Conservation (phyloP, 2,329 filamentous ascomycete species). For the Beauveria medogensis region DNA sequence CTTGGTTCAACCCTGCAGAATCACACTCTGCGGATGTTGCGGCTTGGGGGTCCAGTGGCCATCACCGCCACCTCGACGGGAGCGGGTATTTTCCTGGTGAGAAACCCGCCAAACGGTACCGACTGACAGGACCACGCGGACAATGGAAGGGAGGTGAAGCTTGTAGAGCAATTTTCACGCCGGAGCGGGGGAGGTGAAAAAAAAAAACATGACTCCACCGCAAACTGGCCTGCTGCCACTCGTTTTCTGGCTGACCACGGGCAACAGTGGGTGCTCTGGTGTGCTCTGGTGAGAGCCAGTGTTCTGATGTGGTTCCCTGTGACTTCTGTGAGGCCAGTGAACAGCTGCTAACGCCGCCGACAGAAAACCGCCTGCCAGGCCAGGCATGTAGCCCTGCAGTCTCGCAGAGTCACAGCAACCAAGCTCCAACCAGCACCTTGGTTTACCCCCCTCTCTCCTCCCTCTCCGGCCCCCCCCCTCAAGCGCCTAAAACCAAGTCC, state of each 20-base stretch:
- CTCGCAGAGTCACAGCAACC: neutral
- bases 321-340: neutral
- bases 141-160: conserved; percentile 12
- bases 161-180: neutral
- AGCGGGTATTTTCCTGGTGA: neutral
- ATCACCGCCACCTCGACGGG: conserved; percentile 2
- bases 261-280: neutral
- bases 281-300: no score
- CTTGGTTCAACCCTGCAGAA: neutral
- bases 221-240: neutral
- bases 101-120: neutral
- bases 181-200: conserved; percentile 5
- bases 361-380: neutral
- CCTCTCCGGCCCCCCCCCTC: conserved; percentile 7
- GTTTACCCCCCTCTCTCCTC: conserved; percentile 11
- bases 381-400: neutral
- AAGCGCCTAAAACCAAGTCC: conserved; percentile 14
- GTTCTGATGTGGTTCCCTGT: no score
- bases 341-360: neutral
- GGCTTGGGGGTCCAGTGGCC: neutral
- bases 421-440: neutral
- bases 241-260: neutral
- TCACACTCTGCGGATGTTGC: neutral
- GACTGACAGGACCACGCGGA: neutral
- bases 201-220: conserved; percentile 8